Evolutionary conservation across 1,284 basidiomycete species (phyloP).

Genomic region (Cutaneotrichosporon sp.): DNA sequence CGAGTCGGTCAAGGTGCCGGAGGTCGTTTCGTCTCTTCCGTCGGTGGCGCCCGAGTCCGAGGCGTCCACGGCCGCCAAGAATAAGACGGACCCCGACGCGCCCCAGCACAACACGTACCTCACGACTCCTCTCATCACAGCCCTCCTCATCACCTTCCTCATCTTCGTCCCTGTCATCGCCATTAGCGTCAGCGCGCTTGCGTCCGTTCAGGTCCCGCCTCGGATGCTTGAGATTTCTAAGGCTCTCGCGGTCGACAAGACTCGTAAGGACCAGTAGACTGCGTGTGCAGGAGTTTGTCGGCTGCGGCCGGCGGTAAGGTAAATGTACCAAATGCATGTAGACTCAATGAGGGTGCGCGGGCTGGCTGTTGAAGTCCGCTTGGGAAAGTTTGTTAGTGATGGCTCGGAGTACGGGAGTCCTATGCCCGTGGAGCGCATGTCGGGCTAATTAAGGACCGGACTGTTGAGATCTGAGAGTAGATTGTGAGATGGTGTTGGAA

Average conservation of each 20-base stretch:
- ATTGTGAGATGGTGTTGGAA: no score
- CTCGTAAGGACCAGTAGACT: conserved; percentile 73
- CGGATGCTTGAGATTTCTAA: conserved; percentile 52
- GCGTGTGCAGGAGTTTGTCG: not conserved
- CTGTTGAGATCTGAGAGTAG: no score
- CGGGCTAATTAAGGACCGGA: no score
- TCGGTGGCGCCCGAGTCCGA: conserved; percentile 30
- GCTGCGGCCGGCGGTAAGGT: conserved; percentile 1
- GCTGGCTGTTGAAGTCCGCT: not conserved
- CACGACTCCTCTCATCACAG: conserved; percentile 72
- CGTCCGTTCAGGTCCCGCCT: conserved; percentile 67
- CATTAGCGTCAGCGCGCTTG: conserved; percentile 66
- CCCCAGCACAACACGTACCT: conserved; percentile 64
- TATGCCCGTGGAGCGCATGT: no score
- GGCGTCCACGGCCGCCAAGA: conserved; percentile 9
- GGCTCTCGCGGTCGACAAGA: conserved; percentile 57
- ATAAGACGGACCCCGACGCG: conserved; percentile 28
- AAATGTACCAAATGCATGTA: conserved; percentile 12
- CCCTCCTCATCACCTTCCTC: conserved; percentile 67
- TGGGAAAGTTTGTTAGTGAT: no score
- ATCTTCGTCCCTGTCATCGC: conserved; percentile 69
- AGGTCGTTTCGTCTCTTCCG: conserved; percentile 64
- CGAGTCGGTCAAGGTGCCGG: conserved; percentile 63
- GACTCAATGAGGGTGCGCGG: not conserved
- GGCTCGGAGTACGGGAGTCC: no score